phyloP scores from a whole-genome alignment of 208 protist species.

The Crithidia mellificae region DNA sequence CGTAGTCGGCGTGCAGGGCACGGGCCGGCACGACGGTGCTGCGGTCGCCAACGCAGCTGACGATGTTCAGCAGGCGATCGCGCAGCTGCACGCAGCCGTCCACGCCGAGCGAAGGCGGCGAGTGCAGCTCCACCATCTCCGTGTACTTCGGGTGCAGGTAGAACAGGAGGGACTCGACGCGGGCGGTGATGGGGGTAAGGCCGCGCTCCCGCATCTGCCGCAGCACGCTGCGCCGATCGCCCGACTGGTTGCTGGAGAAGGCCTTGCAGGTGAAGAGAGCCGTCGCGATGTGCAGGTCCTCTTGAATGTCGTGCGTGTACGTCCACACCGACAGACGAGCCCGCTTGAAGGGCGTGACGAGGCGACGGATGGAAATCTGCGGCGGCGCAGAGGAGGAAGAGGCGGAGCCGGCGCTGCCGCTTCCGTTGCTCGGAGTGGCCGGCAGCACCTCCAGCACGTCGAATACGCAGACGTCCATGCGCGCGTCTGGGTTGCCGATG shows the following conservation, averaged over 20 bases:
- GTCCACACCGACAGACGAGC: constrained; percentile 17
- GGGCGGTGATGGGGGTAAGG: constrained; percentile 35
- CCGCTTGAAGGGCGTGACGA: constrained; percentile 40
- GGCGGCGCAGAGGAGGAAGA: background rate
- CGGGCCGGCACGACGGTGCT: constrained; percentile 39
- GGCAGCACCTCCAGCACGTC: constrained; percentile 48
- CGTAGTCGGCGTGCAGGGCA: constrained; percentile 34
- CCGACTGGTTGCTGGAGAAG: constrained; percentile 34
- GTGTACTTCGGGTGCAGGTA: constrained; percentile 48
- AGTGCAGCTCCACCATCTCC: constrained; percentile 45
- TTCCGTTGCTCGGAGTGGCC: background rate
- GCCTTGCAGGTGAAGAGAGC: constrained; percentile 69
- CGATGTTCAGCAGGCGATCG: constrained; percentile 44
- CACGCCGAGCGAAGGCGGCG: constrained; percentile 48
- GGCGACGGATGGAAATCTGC: constrained; percentile 31
- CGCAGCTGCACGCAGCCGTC: constrained; percentile 46
- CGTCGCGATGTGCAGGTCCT: constrained; percentile 68
- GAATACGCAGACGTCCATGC: constrained; percentile 38
- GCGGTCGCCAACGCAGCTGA: constrained; percentile 51
- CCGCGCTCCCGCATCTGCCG: constrained; percentile 25
- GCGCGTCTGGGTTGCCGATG: constrained; percentile 12
- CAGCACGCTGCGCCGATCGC: constrained; percentile 7
- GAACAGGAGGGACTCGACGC: constrained; percentile 58
- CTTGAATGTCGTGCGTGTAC: constrained; percentile 42
- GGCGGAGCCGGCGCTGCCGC: background rate